Conservation (phyloP, 495 filamentous ascomycete species). For the Cercophora newfieldiana region DNA sequence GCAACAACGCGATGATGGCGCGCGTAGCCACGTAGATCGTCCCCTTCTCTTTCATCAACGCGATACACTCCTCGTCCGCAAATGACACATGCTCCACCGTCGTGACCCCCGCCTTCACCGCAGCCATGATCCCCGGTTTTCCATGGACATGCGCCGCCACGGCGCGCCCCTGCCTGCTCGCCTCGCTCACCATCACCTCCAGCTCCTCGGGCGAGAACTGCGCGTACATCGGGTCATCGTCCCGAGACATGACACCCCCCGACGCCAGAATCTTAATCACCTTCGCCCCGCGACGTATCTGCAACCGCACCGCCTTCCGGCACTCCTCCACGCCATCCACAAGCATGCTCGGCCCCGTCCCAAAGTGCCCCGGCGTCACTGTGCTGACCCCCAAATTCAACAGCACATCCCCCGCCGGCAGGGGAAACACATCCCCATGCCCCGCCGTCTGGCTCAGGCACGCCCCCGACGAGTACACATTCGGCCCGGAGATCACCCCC, state of each 20-base stretch:
- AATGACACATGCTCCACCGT: constrained; percentile 51
- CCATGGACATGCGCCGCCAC: constrained; percentile 55
- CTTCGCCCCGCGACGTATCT: constrained; percentile 51
- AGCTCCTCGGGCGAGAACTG: constrained; percentile 56
- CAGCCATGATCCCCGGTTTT: constrained; percentile 52
- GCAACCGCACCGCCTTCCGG: constrained; percentile 45
- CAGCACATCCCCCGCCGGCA: constrained; percentile 38
- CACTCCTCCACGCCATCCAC: constrained; percentile 53
- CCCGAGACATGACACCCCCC: constrained; percentile 47
- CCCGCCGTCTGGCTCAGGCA: constrained; percentile 50
- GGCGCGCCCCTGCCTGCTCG: constrained; percentile 40
- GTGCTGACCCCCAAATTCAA: constrained; percentile 30
- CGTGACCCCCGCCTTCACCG: constrained; percentile 45
- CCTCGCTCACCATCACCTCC: constrained; percentile 50
- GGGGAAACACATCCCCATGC: constrained; percentile 46
- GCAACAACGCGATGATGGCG: constrained; percentile 37
- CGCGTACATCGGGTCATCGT: constrained; percentile 48
- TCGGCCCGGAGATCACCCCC: constrained; percentile 49
- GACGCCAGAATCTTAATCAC: constrained; percentile 54
- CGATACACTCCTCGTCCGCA: constrained; percentile 48
- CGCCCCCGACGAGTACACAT: constrained; percentile 45
- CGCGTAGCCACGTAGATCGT: constrained; percentile 48
- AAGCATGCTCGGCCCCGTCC: constrained; percentile 27
- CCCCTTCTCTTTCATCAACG: constrained; percentile 48
- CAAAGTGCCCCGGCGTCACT: constrained; percentile 30